These are phyloP conservation scores for Teratosphaeria viscida DNA, from an alignment of 2,329 filamentous ascomycete species.

Conservation along the genomic window DNA sequence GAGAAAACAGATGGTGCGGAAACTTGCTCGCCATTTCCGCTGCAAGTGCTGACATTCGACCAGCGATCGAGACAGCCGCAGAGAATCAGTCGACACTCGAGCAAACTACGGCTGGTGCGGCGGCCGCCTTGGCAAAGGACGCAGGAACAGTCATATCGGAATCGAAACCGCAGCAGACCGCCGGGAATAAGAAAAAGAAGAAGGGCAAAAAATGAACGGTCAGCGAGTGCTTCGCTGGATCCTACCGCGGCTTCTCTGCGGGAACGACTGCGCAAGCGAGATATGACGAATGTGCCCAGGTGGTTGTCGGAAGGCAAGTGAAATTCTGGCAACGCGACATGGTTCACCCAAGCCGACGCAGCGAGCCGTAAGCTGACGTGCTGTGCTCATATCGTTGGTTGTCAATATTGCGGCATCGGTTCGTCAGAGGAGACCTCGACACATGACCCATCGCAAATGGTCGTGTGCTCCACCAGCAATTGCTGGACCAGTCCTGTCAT, in stretches of 20 bases:
- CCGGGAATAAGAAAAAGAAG: slow-evolving; percentile 39
- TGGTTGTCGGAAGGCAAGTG: neutral
- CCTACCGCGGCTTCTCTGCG: neutral
- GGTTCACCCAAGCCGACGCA: neutral
- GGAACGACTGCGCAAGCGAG: neutral
- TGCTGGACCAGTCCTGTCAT: neutral
- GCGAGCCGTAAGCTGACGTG: neutral
- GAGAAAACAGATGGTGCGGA: slow-evolving; percentile 29
- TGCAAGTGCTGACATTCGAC: neutral
- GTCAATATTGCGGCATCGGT: neutral
- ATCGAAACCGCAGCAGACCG: slow-evolving; percentile 14
- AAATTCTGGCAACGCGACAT: neutral
- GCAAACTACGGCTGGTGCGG: slow-evolving; percentile 10
- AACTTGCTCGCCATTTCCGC: neutral
- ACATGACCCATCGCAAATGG: neutral
- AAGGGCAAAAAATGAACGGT: slow-evolving; percentile 38
- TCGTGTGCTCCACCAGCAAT: neutral
- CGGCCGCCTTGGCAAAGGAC: slow-evolving; percentile 4
- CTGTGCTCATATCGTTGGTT: neutral
- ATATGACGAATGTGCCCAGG: neutral
- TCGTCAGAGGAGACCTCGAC: neutral
- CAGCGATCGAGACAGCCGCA: slow-evolving; percentile 24
- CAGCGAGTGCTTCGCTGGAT: neutral
- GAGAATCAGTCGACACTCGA: neutral
- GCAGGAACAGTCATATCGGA: slow-evolving; percentile 6